phyloP scores from a whole-genome alignment of 1,284 basidiomycete species.

The Salmacisia buchloeana region DNA sequence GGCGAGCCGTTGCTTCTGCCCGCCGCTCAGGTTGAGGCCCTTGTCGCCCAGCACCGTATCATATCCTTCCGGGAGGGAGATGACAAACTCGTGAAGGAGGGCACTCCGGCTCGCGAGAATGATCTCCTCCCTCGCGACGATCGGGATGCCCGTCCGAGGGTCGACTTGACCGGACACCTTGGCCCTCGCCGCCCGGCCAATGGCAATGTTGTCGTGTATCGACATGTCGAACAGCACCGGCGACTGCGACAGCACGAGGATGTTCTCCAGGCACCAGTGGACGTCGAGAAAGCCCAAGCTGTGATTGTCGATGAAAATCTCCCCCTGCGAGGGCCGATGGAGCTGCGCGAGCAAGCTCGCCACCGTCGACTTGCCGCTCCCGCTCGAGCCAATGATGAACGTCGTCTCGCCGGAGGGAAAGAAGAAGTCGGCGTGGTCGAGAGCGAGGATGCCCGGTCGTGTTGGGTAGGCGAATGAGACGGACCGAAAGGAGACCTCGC shows the following conservation, averaged over 20 bases:
- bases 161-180: background rate
- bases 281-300: slow-evolving; percentile 66
- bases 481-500: slow-evolving; percentile 71
- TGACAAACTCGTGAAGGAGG: slow-evolving; percentile 79
- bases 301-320: slow-evolving; percentile 75
- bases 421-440: slow-evolving; percentile 63
- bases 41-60: slow-evolving; percentile 69
- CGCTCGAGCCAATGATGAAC: slow-evolving; percentile 85
- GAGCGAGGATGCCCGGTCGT: slow-evolving; percentile 62
- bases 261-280: slow-evolving; percentile 65
- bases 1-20: slow-evolving; percentile 85
- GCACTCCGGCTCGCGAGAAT: slow-evolving; percentile 76
- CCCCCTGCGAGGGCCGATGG: slow-evolving; percentile 57
- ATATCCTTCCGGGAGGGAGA: slow-evolving; percentile 76
- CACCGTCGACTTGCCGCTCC: slow-evolving; percentile 88
- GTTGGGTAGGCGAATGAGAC: slow-evolving; percentile 84
- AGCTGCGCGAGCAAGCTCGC: slow-evolving; percentile 74
- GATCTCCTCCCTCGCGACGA: slow-evolving; percentile 66
- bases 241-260: slow-evolving; percentile 72
- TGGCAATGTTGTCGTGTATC: slow-evolving; percentile 81
- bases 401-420: slow-evolving; percentile 80
- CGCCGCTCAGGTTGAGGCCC: slow-evolving; percentile 77
- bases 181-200: slow-evolving; percentile 58
- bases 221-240: slow-evolving; percentile 73
- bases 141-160: slow-evolving; percentile 26